Evolutionary conservation across 2,329 filamentous ascomycete species (phyloP).

Genomic region (Sordariomycetes sp.): DNA sequence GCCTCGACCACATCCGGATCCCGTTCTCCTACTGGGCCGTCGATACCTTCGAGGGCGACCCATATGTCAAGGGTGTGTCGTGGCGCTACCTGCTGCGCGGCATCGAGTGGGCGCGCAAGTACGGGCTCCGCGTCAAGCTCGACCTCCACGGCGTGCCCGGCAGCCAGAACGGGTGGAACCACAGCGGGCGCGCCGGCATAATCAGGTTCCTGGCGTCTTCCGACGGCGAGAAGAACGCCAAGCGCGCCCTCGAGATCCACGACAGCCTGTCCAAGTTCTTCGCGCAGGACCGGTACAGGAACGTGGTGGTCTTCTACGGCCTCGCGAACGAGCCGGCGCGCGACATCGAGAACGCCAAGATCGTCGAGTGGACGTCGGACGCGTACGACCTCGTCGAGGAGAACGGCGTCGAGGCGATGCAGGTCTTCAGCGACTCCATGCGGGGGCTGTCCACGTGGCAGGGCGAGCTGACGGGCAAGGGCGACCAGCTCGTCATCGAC

Average conservation of each 20-base stretch:
- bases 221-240: conserved; percentile 64
- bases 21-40: conserved; percentile 95
- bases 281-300: conserved; percentile 82
- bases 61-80: conserved; percentile 75
- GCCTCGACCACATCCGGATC: conserved; percentile 94
- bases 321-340: conserved; percentile 92
- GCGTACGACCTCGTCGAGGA: conserved; percentile 62
- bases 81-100: conserved; percentile 90
- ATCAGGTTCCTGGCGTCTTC: conserved; percentile 92
- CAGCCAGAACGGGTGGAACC: conserved; percentile 96
- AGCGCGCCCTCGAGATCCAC: conserved; percentile 80
- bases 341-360: conserved; percentile 56
- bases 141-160: conserved; percentile 89
- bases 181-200: conserved; percentile 70
- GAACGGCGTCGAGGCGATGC: conserved; percentile 61
- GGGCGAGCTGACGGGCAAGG: conserved; percentile 61
- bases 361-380: conserved; percentile 69
- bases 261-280: conserved; percentile 85
- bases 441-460: conserved; percentile 87
- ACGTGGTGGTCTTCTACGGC: conserved; percentile 86
- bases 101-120: conserved; percentile 89
- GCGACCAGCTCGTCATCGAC: conserved; percentile 68
- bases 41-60: conserved; percentile 71
- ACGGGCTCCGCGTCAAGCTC: conserved; percentile 85
- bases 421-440: conserved; percentile 93